Evolutionary conservation across 441 rosid genomes (phyloP).

Genomic region (Capsella rubella): DNA sequence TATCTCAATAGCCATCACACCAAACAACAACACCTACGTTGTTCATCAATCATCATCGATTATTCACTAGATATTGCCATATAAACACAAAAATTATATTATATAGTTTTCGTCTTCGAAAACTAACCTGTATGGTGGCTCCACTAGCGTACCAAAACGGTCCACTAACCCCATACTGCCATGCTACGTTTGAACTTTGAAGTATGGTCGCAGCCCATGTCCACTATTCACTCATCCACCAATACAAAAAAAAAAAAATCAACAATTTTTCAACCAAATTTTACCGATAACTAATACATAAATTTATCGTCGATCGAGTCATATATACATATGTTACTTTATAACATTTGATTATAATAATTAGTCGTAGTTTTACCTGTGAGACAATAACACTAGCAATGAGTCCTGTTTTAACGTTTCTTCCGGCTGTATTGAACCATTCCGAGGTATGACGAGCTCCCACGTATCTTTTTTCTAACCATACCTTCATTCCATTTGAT

Average conservation of each 20-base stretch:
- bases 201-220: conserved; percentile 96
- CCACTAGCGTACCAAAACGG: conserved; percentile 99
- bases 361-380: conserved; percentile 55
- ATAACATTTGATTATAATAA: no score
- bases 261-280: background rate
- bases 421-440: conserved; percentile 98
- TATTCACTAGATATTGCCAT: conserved; percentile 4
- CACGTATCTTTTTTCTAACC: conserved; percentile 89
- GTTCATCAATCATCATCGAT: conserved; percentile 16
- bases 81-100: conserved; percentile 33
- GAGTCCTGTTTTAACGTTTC: conserved; percentile 94
- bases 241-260: background rate
- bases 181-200: conserved; percentile 97
- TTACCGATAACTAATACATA: background rate
- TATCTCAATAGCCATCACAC: conserved; percentile 95
- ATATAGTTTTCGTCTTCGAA: background rate
- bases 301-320: background rate
- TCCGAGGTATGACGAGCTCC: conserved; percentile 90
- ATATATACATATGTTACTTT: background rate
- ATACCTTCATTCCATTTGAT: conserved; percentile 56
- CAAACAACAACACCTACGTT: conserved; percentile 79
- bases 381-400: conserved; percentile 96
- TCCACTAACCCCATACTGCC: conserved; percentile 93
- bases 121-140: conserved; percentile 74
- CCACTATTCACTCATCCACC: conserved; percentile 59